Evolutionary conservation across 495 filamentous ascomycete genomes (phyloP).

Genomic region (Penicillium turbatum): DNA sequence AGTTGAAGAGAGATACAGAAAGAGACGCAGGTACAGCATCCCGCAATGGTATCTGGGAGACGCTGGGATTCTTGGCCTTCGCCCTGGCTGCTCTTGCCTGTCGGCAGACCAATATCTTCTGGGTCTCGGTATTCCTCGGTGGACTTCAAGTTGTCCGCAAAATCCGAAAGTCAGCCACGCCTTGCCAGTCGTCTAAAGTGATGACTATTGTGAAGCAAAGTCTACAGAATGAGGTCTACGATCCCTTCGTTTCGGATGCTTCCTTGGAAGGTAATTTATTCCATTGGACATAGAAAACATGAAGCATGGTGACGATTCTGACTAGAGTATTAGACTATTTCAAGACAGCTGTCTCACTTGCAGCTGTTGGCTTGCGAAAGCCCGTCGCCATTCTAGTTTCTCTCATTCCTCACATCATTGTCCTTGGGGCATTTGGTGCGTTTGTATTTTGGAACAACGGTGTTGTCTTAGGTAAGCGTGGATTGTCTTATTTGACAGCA

Average conservation of each 20-base stretch:
- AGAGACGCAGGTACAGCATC: neutral
- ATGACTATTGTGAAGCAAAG: slow-evolving; percentile 27
- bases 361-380: slow-evolving; percentile 51
- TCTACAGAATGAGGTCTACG: slow-evolving; percentile 59
- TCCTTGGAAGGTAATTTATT: slow-evolving; percentile 50
- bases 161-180: slow-evolving; percentile 27
- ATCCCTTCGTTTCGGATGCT: slow-evolving; percentile 54
- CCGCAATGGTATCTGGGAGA: slow-evolving; percentile 12
- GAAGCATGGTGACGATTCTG: slow-evolving; percentile 14
- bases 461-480: slow-evolving; percentile 72
- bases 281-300: neutral
- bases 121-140: slow-evolving; percentile 83
- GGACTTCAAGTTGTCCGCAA: slow-evolving; percentile 60
- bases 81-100: slow-evolving; percentile 65
- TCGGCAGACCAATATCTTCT: slow-evolving; percentile 95
- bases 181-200: slow-evolving; percentile 21
- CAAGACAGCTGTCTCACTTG: slow-evolving; percentile 56
- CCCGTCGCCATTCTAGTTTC: slow-evolving; percentile 42
- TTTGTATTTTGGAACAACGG: slow-evolving; percentile 87
- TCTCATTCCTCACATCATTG: slow-evolving; percentile 61
- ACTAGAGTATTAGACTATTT: slow-evolving; percentile 50
- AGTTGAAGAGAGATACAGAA: slow-evolving; percentile 39
- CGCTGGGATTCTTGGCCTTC: slow-evolving; percentile 43
- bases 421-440: slow-evolving; percentile 62
- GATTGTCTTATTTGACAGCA: neutral